Conservation (phyloP, 2,329 filamentous ascomycete genomes). For the Penicillium capsulatum region DNA sequence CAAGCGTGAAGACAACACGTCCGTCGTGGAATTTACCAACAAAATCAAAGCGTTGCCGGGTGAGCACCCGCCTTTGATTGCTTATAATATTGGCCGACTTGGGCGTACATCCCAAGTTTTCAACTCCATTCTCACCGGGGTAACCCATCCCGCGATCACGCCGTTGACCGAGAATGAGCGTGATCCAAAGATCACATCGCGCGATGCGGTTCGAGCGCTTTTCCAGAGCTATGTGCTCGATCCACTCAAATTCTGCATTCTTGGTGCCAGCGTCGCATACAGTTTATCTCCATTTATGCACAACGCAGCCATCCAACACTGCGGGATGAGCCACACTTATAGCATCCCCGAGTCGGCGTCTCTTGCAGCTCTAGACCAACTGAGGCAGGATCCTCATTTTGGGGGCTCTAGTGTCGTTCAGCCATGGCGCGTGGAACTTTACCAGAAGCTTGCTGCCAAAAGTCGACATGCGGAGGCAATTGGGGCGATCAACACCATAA, state of each 20-base stretch:
- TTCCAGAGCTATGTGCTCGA: slow-evolving; percentile 43
- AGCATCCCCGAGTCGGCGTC: slow-evolving; percentile 36
- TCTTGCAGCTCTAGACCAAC: slow-evolving; percentile 35
- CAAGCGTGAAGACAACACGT: slow-evolving; percentile 37
- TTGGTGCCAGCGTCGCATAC: slow-evolving; percentile 41
- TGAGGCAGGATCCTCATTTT: slow-evolving; percentile 38
- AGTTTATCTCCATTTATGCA: slow-evolving; percentile 44
- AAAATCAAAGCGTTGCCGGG: slow-evolving; percentile 32
- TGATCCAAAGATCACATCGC: slow-evolving; percentile 36
- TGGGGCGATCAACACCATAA: slow-evolving; percentile 44
- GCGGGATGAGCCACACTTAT: slow-evolving; percentile 40
- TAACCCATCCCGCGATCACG: slow-evolving; percentile 40
- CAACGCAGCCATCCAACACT: slow-evolving; percentile 39
- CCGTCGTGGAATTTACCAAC: slow-evolving; percentile 36
- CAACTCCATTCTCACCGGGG: slow-evolving; percentile 40
- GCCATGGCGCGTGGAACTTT: slow-evolving; percentile 42
- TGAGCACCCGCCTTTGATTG: slow-evolving; percentile 34
- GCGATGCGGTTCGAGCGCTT: slow-evolving; percentile 37
- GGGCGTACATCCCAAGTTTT: slow-evolving; percentile 45
- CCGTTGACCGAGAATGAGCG: slow-evolving; percentile 19
- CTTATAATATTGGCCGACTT: slow-evolving; percentile 39
- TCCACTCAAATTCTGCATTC: slow-evolving; percentile 41
- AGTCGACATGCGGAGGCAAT: slow-evolving; percentile 44
- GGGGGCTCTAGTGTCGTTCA: slow-evolving; percentile 44
- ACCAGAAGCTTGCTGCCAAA: slow-evolving; percentile 36